Conservation (phyloP, 225 moss, liverwort and hornwort genomes). For the Polytrichum commune region DNA sequence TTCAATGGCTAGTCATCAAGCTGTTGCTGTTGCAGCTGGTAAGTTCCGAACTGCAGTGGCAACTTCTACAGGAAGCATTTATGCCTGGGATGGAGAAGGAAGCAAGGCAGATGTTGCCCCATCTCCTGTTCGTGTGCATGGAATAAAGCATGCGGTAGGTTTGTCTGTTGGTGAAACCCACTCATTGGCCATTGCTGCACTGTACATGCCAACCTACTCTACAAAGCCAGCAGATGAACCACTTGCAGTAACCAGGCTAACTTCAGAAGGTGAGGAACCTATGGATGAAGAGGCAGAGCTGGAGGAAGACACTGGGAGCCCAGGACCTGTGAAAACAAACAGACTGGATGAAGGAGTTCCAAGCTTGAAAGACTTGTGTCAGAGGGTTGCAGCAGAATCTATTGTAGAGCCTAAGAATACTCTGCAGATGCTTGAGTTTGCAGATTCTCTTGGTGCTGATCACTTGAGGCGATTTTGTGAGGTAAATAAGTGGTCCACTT, state of each 20-base stretch:
- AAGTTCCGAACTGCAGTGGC: slow-evolving; percentile 85
- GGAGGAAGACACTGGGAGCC: slow-evolving; percentile 45
- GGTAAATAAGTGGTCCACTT: slow-evolving; percentile 40
- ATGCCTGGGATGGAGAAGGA: slow-evolving; percentile 84
- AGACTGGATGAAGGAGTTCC: slow-evolving; percentile 44
- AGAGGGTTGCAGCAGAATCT: slow-evolving; percentile 70
- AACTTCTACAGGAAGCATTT: slow-evolving; percentile 77
- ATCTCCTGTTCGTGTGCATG: slow-evolving; percentile 77
- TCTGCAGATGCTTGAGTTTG: slow-evolving; percentile 87
- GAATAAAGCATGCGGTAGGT: slow-evolving; percentile 74
- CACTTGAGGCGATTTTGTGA: slow-evolving; percentile 82
- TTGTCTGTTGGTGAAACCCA: slow-evolving; percentile 96
- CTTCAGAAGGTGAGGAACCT: slow-evolving; percentile 40
- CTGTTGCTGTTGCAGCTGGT: slow-evolving; percentile 80
- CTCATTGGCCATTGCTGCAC: slow-evolving; percentile 74
- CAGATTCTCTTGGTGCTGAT: slow-evolving; percentile 88
- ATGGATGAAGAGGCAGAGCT: slow-evolving; percentile 50
- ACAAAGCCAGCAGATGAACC: slow-evolving; percentile 30
- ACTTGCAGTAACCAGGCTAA: slow-evolving; percentile 24
- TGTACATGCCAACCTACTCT: slow-evolving; percentile 69
- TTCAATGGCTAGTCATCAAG: slow-evolving; percentile 71
- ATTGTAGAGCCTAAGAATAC: slow-evolving; percentile 93
- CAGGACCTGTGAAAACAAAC: slow-evolving; percentile 20
- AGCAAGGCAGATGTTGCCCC: slow-evolving; percentile 59
- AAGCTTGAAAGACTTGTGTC: slow-evolving; percentile 82